A percentile compares a stretch with the other conserved stretches of the same genome.
These are phyloP conservation scores for Mortierella sp. DNA, from an alignment of 371 early-diverging fungal genomes.

Conservation along the genomic window DNA sequence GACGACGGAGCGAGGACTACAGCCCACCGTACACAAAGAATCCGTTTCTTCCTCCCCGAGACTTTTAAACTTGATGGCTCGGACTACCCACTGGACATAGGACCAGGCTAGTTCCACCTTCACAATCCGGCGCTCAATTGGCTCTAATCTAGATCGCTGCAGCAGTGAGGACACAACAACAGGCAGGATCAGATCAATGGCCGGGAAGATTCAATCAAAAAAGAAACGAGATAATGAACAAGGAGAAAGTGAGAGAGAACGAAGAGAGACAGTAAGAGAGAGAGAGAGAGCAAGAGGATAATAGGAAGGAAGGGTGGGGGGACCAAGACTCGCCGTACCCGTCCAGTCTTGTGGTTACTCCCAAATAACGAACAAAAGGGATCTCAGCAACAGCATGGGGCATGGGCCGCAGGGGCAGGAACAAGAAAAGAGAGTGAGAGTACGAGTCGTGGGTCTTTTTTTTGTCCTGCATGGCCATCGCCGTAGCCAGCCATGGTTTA, in stretches of 20 bases:
- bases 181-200: neutral
- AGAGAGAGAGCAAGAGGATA: no score
- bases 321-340: slow-evolving; percentile 9
- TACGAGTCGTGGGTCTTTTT: neutral
- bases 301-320: neutral
- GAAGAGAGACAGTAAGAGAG: no score
- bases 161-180: neutral
- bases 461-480: neutral
- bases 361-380: neutral
- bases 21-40: neutral
- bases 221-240: neutral
- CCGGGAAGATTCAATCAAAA: neutral
- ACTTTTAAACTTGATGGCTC: neutral
- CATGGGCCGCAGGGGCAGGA: neutral
- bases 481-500: neutral
- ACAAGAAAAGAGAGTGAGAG: neutral
- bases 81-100: neutral
- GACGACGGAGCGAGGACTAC: neutral
- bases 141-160: neutral
- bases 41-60: neutral
- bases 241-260: neutral
- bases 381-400: neutral
- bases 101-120: neutral
- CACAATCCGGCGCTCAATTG: neutral
- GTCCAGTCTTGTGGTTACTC: neutral